These are phyloP conservation scores for Penium margaritaceum DNA, from an alignment of 139 green algal genomes.

Conservation along the genomic window DNA sequence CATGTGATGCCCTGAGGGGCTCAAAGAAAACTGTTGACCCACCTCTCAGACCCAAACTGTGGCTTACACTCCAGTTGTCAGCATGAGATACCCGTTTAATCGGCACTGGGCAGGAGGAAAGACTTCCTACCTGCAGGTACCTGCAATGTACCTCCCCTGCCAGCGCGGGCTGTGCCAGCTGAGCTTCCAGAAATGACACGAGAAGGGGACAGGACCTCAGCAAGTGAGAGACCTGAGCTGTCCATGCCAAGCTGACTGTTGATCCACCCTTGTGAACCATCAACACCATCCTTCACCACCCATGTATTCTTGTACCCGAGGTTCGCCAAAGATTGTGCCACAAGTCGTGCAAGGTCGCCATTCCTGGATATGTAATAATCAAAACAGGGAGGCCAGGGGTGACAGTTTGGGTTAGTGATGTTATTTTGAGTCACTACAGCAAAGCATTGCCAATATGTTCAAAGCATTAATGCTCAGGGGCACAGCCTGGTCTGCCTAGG, in stretches of 20 bases:
- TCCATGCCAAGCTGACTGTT: constrained; percentile 37
- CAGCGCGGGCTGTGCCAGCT: not conserved
- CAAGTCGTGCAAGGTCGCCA: constrained; percentile 9
- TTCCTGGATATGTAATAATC: constrained; percentile 11
- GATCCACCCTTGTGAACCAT: constrained; percentile 26
- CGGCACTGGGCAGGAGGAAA: too few species aligned
- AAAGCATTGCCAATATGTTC: not conserved
- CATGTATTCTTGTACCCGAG: constrained; percentile 32
- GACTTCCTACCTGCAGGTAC: too few species aligned
- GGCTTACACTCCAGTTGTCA: too few species aligned
- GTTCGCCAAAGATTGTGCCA: constrained; percentile 16
- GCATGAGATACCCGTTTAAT: too few species aligned
- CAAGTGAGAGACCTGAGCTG: not conserved
- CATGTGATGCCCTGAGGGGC: too few species aligned
- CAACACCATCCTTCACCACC: constrained; percentile 21
- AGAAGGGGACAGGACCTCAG: constrained; percentile 29
- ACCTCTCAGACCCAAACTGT: too few species aligned
- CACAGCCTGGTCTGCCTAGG: too few species aligned
- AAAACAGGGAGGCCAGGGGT: not conserved
- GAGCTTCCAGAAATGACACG: constrained; percentile 18
- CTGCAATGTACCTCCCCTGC: not conserved
- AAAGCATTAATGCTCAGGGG: not conserved
- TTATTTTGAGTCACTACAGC: not conserved
- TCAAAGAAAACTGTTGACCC: too few species aligned
- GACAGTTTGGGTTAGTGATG: not conserved